Percentiles rank a stretch among this genome's conserved stretches.
Evolutionary conservation across 306 rosid genomes (phyloP).

Genomic region (Cucurbita ficifolia): DNA sequence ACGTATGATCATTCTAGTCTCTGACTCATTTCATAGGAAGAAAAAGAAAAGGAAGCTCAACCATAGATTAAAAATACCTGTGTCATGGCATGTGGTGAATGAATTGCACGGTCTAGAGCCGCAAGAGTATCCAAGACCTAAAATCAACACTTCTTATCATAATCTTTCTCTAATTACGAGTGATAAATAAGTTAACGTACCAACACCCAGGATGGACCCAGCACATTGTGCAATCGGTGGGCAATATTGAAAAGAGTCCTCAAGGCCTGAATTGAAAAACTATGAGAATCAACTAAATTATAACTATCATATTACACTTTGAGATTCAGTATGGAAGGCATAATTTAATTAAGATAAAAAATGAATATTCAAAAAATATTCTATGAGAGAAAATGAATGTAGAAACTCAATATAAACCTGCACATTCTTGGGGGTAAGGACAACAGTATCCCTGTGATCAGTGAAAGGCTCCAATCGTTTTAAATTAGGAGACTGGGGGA

Average conservation of each 20-base stretch:
- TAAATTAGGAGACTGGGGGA: slow-evolving; percentile 66
- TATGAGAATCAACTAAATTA: slow-evolving; percentile 8
- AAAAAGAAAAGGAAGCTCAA: neutral
- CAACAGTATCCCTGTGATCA: slow-evolving; percentile 67
- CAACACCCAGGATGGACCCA: slow-evolving; percentile 99
- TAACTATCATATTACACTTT: neutral
- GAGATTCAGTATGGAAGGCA: neutral
- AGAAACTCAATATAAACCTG: slow-evolving; percentile 43
- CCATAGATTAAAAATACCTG: slow-evolving; percentile 38
- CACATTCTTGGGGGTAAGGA: slow-evolving; percentile 93
- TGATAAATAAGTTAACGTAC: slow-evolving; percentile 32
- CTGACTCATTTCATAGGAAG: neutral
- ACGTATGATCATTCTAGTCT: neutral
- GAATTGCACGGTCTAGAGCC: slow-evolving; percentile 89
- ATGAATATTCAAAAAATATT: slow-evolving; percentile 5
- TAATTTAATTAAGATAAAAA: neutral
- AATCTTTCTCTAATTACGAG: neutral
- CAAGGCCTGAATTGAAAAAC: slow-evolving; percentile 55
- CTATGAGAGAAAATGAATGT: neutral
- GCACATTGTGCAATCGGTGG: slow-evolving; percentile 82
- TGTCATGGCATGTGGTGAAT: slow-evolving; percentile 93
- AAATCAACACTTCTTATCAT: slow-evolving; percentile 5
- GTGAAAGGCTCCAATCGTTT: slow-evolving; percentile 54
- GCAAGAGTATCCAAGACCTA: slow-evolving; percentile 96
- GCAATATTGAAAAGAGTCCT: slow-evolving; percentile 97